Percentiles rank a stretch among this genome's conserved stretches.
phyloP scores from a whole-genome alignment of 2,329 filamentous ascomycete genomes.

The Fusarium sp. region DNA sequence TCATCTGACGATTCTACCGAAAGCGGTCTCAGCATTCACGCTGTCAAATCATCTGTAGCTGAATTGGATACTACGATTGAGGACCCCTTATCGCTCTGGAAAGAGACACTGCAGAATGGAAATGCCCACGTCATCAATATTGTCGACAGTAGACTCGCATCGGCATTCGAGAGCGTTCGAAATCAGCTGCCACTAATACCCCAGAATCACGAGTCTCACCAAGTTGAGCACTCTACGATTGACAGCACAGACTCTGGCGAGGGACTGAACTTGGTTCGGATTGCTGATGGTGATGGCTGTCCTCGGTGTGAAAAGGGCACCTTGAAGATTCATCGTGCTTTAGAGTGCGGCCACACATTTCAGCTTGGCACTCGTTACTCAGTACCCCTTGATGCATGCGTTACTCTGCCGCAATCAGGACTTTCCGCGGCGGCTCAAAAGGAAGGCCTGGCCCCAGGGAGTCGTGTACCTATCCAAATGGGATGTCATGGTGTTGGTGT shows the following conservation, averaged over 20 bases:
- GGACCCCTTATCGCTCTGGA: conserved; percentile 67
- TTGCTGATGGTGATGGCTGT: conserved; percentile 77
- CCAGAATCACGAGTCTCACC: conserved; percentile 14
- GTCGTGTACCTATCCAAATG: conserved; percentile 79
- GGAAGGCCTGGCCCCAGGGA: conserved; percentile 39
- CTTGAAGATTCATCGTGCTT: conserved; percentile 76
- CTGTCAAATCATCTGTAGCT: conserved; percentile 74
- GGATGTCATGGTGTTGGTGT: conserved; percentile 97
- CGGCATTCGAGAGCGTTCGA: conserved; percentile 43
- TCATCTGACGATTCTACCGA: conserved; percentile 43
- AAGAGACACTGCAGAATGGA: conserved; percentile 49
- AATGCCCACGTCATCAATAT: conserved; percentile 51
- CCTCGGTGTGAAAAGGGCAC: conserved; percentile 74
- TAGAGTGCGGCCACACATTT: conserved; percentile 96
- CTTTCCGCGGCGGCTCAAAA: conserved; percentile 19
- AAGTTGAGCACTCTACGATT: conserved; percentile 40
- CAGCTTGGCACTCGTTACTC: conserved; percentile 92
- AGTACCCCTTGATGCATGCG: conserved; percentile 74
- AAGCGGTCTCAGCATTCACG: conserved; percentile 63
- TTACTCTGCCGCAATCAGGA: conserved; percentile 57
- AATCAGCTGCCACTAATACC: conserved; percentile 47
- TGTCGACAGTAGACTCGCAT: conserved; percentile 51
- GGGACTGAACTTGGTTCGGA: conserved; percentile 72
- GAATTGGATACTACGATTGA: conserved; percentile 80
- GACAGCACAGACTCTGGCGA: conserved; percentile 54